phyloP scores from a whole-genome alignment of 1,284 basidiomycete species.

The Rhodotorula sp. region DNA sequence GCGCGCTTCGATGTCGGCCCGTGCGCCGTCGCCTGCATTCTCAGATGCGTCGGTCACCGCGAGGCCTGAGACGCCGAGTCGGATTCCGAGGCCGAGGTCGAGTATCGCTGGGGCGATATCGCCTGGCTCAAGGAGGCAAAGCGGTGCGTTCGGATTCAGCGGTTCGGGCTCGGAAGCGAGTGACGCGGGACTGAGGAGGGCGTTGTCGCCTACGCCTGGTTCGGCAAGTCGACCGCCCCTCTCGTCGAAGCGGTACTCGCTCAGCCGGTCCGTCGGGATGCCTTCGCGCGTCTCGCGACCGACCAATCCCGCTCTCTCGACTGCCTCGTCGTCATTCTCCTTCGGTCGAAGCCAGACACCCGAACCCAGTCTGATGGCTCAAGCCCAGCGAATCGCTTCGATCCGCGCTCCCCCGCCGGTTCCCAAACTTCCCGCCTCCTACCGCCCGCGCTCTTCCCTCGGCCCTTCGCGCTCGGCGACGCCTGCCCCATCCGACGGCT shows the following conservation, averaged over 20 bases:
- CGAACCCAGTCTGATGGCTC: conserved; percentile 31
- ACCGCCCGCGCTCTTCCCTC: conserved; percentile 49
- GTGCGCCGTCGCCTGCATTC: conserved; percentile 34
- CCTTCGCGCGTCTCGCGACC: conserved; percentile 5
- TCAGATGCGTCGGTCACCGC: conserved; percentile 29
- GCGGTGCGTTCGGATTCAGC: conserved; percentile 23
- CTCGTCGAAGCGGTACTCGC: background rate
- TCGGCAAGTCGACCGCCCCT: background rate
- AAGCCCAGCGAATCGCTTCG: conserved; percentile 15
- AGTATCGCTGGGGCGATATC: background rate
- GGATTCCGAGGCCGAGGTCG: conserved; percentile 35
- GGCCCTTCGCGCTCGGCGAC: background rate
- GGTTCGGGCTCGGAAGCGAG: conserved; percentile 50
- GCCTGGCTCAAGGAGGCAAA: conserved; percentile 14
- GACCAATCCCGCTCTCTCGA: conserved; percentile 9
- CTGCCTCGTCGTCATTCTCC: conserved; percentile 10
- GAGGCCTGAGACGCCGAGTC: conserved; percentile 38
- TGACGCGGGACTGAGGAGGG: conserved; percentile 54
- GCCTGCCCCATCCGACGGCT: too few species aligned
- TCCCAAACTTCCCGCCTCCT: background rate
- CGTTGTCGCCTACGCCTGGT: conserved; percentile 62
- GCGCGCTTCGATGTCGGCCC: background rate
- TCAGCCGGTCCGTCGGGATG: conserved; percentile 15
- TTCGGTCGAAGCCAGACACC: conserved; percentile 21
- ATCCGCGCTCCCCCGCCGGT: conserved; percentile 11